Conservation (phyloP, 257 asterid species). For the Cordia subcordata region DNA sequence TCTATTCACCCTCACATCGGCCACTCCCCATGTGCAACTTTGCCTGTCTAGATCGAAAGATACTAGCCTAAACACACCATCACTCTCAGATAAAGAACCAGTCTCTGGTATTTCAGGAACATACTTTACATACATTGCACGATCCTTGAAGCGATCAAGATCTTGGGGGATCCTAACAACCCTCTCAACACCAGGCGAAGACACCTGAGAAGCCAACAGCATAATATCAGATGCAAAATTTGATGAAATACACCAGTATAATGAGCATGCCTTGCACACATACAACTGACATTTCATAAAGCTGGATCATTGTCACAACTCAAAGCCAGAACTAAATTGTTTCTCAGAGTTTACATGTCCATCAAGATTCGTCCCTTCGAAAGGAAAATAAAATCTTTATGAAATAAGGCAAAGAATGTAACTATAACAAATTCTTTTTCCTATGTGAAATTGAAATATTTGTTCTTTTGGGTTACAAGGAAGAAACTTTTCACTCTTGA, state of each 20-base stretch:
- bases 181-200: constrained; percentile 90
- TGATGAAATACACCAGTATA: background rate
- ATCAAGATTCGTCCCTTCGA: too few species aligned
- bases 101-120: constrained; percentile 30
- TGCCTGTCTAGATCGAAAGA: constrained; percentile 44
- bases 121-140: constrained; percentile 67
- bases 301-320: too few species aligned
- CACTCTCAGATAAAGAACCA: constrained; percentile 45
- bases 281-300: too few species aligned
- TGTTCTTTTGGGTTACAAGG: too few species aligned
- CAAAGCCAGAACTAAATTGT: too few species aligned
- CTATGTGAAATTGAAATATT: too few species aligned
- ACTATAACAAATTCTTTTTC: too few species aligned
- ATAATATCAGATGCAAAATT: background rate
- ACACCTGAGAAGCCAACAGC: constrained; percentile 44
- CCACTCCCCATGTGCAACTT: constrained; percentile 75
- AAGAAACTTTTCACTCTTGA: too few species aligned
- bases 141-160: constrained; percentile 81
- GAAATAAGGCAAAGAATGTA: too few species aligned
- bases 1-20: constrained; percentile 75
- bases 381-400: too few species aligned
- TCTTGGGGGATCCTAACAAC: constrained; percentile 69
- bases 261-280: too few species aligned
- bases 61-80: constrained; percentile 63
- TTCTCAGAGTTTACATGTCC: too few species aligned